Base-by-base conservation (phyloP, 169 alveolate species). In the Neospora caninum region DNA sequence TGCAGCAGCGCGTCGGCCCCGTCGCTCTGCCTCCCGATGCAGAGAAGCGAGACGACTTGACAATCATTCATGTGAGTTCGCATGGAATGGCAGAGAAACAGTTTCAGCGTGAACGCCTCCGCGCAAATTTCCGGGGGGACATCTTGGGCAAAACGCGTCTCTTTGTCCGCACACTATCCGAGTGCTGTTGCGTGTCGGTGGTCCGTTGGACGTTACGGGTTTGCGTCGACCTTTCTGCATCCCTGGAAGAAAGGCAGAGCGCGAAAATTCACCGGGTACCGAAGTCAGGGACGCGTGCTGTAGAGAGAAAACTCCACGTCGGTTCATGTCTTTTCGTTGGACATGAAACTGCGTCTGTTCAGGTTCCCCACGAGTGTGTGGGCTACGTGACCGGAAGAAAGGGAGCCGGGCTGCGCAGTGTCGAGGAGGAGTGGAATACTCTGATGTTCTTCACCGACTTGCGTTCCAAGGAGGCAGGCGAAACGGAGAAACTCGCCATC, bases 1-100 rank as follows among this genome's bases (percentile, higher is more conserved):
- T 96, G 94, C 96, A 95, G 88, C 97, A 96, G 92, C 94, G 96
- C 34, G 96, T 95, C 34, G 97, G 97, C 0, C 97, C 97, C n/a
- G 97, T 96, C 42, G 92, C 88, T 41, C 95, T 96, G 38, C 96
- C 95, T 20, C 94, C 92, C 18, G 94, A 91, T 36, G 95, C 96
- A 18, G 96, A 94, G 53, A 89, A 88, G 41, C 80, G 96, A 45
- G 96, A 95, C 80, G 97, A 96, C 84, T 93, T 96, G 42, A 94
- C 97, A 25, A 88, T 94, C 80, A 84, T 96, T 13, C 88, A 69
- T 42, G 95, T 88, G 88, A 41, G 94, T 82, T 18, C 53, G 89
- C 38, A 34, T 42, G 42, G 49, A 34, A 31, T 2, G 27, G 45
- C 22, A 13, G 22, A 49, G 13, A 64, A 64, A 64, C 73, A 64